Percentiles rank a stretch among this genome's conserved stretches.
Evolutionary conservation across 441 rosid genomes (phyloP).

Genomic region (Gossypium gossypioides): DNA sequence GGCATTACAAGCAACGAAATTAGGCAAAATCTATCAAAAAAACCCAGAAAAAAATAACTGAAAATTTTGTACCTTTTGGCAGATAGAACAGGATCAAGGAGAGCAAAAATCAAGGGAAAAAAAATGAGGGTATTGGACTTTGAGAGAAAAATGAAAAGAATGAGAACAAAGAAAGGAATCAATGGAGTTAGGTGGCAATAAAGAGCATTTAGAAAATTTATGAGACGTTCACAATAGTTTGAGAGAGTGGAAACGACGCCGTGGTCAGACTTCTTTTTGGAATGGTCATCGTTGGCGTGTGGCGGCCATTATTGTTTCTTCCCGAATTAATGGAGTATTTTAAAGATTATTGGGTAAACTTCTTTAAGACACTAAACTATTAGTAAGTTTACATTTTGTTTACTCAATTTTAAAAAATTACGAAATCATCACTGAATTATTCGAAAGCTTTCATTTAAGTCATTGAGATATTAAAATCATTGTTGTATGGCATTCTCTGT

Average conservation of each 20-base stretch:
- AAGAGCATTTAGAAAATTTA: conserved; percentile 2
- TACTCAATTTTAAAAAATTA: too few species aligned
- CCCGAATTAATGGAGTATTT: too few species aligned
- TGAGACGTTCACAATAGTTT: background rate
- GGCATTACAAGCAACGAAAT: background rate
- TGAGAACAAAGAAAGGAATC: conserved; percentile 14
- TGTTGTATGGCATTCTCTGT: too few species aligned
- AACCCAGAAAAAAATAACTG: background rate
- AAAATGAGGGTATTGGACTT: background rate
- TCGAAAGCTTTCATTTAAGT: too few species aligned
- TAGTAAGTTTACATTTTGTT: too few species aligned
- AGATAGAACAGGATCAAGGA: background rate
- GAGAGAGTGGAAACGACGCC: conserved; percentile 31
- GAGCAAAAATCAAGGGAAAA: background rate
- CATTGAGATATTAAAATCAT: too few species aligned
- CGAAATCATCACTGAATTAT: too few species aligned
- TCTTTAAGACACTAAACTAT: too few species aligned
- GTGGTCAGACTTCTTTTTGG: conserved; percentile 29
- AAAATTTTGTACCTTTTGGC: conserved; percentile 10
- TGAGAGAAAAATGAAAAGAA: background rate
- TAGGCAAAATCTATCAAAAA: background rate
- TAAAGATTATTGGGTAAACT: too few species aligned
- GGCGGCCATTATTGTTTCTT: background rate
- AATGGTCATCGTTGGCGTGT: background rate
- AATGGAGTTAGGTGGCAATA: conserved; percentile 10